Evolutionary conservation across 2,329 filamentous ascomycete species (phyloP), one percentile per base, ranked within the genome.

Genomic region (Ophiostoma tasmaniense): DNA sequence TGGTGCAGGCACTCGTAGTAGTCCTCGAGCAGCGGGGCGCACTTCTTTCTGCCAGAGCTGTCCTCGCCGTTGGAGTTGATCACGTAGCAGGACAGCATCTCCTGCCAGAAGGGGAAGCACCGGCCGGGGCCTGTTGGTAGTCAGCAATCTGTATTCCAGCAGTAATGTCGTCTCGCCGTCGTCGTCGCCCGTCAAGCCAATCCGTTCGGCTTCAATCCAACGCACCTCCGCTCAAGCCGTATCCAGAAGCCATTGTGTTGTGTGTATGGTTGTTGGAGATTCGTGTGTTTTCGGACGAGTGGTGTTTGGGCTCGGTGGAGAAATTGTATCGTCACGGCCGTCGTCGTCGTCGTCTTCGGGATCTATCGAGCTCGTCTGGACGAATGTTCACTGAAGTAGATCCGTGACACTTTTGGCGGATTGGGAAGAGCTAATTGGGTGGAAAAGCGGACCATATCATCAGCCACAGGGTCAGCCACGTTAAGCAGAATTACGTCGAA

Each of bases 101-200:
- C 95, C 83, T 99, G 95, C 95, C 95, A 99, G 87, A 97, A 99
- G 78, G 93, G 92, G 84, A 97, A 98, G 88, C 95, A 99, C 80
- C 94, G 91, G 75, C 82, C 83, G 72, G 86, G 84, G 76, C 86
- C 86, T 88, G 50, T 39, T n/a, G 17, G 42, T 45, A 22, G 66
- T 70, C 37, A 70, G 68, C 67, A 71, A 25, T 39, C 39, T 8
- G 61, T 64, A n/a, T 10, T 39, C 22, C 61, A 30, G 55, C 13
- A 30, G 55, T 4, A 59, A 59, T 30, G 65, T 25, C 66, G 11
- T 1, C 17, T 10, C 6, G 61, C 22, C 6, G 25, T 50, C 28
- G 55, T 28, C 25, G 45, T 35, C 55, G 30, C 25, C 52, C 39
- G 10, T 62, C 30, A 11, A 45, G 17, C 42, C 42, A 45, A 45